Conservation (phyloP, 768 basidiomycete species). For the Termitomyces sp. region DNA sequence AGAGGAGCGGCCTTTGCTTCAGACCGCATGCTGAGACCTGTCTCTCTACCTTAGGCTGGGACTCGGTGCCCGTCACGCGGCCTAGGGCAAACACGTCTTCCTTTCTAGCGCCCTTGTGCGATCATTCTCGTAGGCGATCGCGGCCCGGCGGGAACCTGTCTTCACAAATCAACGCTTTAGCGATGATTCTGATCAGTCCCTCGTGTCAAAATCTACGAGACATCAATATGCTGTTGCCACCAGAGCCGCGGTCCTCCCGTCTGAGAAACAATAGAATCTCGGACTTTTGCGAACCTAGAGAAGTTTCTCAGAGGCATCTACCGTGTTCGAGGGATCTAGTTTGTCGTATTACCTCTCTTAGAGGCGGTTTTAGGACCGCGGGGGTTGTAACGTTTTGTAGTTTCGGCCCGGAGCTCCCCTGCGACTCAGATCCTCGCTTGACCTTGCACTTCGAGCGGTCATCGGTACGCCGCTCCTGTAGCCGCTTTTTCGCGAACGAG, state of each 20-base stretch:
- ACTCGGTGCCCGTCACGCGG: background rate
- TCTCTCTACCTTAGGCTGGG: background rate
- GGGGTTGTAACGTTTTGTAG: background rate
- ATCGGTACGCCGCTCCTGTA: constrained; percentile 5
- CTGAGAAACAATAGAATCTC: background rate
- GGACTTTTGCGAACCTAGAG: constrained; percentile 7
- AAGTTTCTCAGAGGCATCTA: constrained; percentile 3
- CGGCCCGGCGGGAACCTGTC: constrained; percentile 3
- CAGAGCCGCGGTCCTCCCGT: constrained; percentile 2
- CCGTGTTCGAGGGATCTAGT: background rate
- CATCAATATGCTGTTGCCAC: background rate
- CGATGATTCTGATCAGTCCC: constrained; percentile 8
- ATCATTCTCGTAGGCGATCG: background rate
- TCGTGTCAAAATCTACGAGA: background rate
- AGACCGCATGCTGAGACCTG: background rate
- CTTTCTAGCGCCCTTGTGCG: background rate
- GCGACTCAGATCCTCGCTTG: background rate
- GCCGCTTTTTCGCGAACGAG: constrained; percentile 1
- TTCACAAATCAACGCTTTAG: background rate
- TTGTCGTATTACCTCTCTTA: background rate
- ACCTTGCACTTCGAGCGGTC: background rate
- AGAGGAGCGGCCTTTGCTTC: background rate
- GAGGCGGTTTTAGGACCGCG: constrained; percentile 3
- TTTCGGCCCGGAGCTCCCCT: constrained; percentile 4
- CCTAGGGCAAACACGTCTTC: background rate